These are phyloP conservation scores for Zygosaccharomyces bailii DNA, from an alignment of 805 yeast species.

Conservation along the genomic window DNA sequence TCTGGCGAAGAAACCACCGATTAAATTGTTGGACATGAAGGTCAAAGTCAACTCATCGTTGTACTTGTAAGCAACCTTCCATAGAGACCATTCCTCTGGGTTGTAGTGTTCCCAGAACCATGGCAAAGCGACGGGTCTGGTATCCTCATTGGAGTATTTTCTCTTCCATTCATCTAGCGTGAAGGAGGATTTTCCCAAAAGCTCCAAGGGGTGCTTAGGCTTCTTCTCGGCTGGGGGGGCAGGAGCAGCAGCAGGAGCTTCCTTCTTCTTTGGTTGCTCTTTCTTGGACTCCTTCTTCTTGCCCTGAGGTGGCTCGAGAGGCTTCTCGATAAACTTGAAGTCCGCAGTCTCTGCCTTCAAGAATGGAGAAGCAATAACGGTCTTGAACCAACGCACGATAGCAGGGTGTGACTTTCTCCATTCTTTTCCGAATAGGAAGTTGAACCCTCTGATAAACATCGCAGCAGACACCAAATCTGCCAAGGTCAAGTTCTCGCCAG, in stretches of 20 bases:
- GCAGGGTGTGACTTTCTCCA: conserved; percentile 64
- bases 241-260: conserved; percentile 35
- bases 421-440: conserved; percentile 55
- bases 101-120: conserved; percentile 98
- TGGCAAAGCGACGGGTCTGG: conserved; percentile 90
- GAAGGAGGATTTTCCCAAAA: conserved; percentile 66
- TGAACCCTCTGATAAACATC: conserved; percentile 36
- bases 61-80: conserved; percentile 95
- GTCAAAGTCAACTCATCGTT: conserved; percentile 95
- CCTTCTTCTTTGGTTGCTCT: conserved; percentile 41
- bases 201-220: conserved; percentile 88
- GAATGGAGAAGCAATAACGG: conserved; percentile 47
- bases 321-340: conserved; percentile 58
- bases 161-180: conserved; percentile 94
- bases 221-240: conserved; percentile 52
- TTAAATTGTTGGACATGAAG: conserved; percentile 96
- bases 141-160: conserved; percentile 93
- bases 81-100: conserved; percentile 89
- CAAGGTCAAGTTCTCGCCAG: conserved; percentile 60
- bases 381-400: conserved; percentile 69
- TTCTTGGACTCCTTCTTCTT: conserved; percentile 44
- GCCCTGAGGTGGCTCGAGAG: conserved; percentile 67
- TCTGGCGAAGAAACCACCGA: conserved; percentile 98
- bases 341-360: conserved; percentile 47
- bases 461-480: conserved; percentile 30